phyloP scores from a whole-genome alignment of 1,284 basidiomycete genomes.

The Naganishia cerealis region DNA sequence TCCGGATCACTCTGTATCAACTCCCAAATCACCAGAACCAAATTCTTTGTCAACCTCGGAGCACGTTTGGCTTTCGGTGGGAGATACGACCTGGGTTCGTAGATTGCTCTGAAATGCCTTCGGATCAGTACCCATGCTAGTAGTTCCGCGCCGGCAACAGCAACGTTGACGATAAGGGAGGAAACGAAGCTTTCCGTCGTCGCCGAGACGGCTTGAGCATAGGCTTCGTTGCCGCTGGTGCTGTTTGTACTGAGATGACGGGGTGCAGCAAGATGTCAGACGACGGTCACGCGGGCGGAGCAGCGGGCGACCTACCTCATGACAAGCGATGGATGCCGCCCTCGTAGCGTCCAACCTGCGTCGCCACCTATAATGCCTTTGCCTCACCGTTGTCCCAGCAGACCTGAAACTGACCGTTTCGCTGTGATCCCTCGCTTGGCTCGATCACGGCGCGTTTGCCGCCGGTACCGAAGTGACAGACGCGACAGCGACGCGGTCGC shows the following conservation, averaged over 20 bases:
- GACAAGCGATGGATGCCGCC: too few relatives aligned
- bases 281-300: too few relatives aligned
- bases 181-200: constrained; percentile 61
- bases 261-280: too few relatives aligned
- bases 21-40: constrained; percentile 45
- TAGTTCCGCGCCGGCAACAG: constrained; percentile 63
- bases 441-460: too few relatives aligned
- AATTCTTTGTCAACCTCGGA: constrained; percentile 39
- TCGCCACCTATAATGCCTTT: too few relatives aligned
- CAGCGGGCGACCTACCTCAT: too few relatives aligned
- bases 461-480: too few relatives aligned
- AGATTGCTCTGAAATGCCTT: constrained; percentile 51
- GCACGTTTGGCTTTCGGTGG: constrained; percentile 50
- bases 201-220: constrained; percentile 51
- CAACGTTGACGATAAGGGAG: constrained; percentile 61
- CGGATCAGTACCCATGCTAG: constrained; percentile 64
- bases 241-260: neutral
- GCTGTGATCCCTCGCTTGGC: too few relatives aligned
- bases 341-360: too few relatives aligned
- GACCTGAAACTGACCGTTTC: too few relatives aligned
- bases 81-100: constrained; percentile 65
- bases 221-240: constrained; percentile 38
- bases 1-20: constrained; percentile 55
- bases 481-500: too few relatives aligned
- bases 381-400: too few relatives aligned